A percentile compares a stretch with the other conserved stretches of the same genome.
Conservation (phyloP, 495 filamentous ascomycete genomes). For the Aspergillus biplanus region DNA sequence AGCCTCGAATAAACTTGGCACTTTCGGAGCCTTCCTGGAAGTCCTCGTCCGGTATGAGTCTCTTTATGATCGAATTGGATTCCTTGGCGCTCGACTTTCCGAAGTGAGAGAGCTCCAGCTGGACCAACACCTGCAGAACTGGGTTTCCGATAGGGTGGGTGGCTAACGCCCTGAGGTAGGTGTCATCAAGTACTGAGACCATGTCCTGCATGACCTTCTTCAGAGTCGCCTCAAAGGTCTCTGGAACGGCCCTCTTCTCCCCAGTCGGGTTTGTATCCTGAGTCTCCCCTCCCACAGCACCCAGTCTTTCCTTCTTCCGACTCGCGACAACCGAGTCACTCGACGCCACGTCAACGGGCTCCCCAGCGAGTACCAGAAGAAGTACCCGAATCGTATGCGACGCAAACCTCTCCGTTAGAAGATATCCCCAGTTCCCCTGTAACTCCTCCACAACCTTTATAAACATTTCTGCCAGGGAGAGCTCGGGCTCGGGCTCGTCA, state of each 20-base stretch:
- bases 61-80: conserved; percentile 58
- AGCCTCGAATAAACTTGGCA: conserved; percentile 74
- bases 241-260: conserved; percentile 66
- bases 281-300: conserved; percentile 40
- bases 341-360: conserved; percentile 66
- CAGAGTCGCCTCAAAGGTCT: conserved; percentile 72
- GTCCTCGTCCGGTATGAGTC: conserved; percentile 67
- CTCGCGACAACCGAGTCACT: conserved; percentile 75
- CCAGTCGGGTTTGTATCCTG: conserved; percentile 40
- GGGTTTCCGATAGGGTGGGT: conserved; percentile 89
- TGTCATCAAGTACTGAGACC: conserved; percentile 68
- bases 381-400: conserved; percentile 89
- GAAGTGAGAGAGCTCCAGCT: conserved; percentile 76
- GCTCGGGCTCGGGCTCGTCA: conserved; percentile 41
- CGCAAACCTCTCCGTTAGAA: conserved; percentile 86
- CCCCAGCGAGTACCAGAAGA: conserved; percentile 81
- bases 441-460: conserved; percentile 80
- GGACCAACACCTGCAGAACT: conserved; percentile 81
- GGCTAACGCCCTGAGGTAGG: conserved; percentile 76
- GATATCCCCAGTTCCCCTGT: conserved; percentile 77
- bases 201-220: conserved; percentile 79
- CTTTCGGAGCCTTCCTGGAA: conserved; percentile 61
- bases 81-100: conserved; percentile 66
- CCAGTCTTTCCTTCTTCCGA: conserved; percentile 85
- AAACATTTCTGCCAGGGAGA: conserved; percentile 84